phyloP scores from a whole-genome alignment of 176 grass and related monocot genomes.

The Ensete glaucum region DNA sequence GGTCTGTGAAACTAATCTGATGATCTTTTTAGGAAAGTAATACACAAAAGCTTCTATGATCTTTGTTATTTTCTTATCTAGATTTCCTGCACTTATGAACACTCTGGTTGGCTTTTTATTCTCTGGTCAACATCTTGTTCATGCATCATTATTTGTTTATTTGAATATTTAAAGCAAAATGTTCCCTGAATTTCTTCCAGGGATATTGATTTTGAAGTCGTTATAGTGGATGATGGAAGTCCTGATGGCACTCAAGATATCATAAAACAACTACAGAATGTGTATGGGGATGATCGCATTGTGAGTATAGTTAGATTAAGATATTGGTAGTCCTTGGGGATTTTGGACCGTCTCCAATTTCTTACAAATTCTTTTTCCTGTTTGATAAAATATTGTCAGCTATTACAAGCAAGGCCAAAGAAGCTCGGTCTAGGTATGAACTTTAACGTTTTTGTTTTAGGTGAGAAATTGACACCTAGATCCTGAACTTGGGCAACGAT shows the following conservation, averaged over 20 bases:
- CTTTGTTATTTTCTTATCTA: neutral
- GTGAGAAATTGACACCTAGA: slow-evolving; percentile 1
- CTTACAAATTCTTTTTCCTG: slow-evolving; percentile 9
- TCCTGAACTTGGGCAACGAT: slow-evolving; percentile 3
- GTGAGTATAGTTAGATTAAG: slow-evolving; percentile 35
- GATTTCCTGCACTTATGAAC: neutral
- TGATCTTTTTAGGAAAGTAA: neutral
- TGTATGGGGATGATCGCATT: slow-evolving; percentile 88
- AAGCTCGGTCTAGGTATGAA: slow-evolving; percentile 86
- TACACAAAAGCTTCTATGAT: too few relatives aligned
- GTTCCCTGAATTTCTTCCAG: slow-evolving; percentile 13
- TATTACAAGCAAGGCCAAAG: slow-evolving; percentile 77
- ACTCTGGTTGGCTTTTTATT: neutral
- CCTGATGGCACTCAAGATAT: slow-evolving; percentile 97
- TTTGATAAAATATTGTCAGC: slow-evolving; percentile 29
- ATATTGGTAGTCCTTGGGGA: neutral
- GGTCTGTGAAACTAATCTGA: too few relatives aligned
- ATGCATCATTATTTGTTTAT: slow-evolving; percentile 5
- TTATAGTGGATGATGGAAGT: slow-evolving; percentile 96
- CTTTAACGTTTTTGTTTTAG: neutral
- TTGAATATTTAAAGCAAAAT: neutral
- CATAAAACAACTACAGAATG: slow-evolving; percentile 78
- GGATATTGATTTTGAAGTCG: slow-evolving; percentile 78
- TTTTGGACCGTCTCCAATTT: neutral
- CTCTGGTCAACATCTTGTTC: slow-evolving; percentile 1